phyloP scores from a whole-genome alignment of 768 basidiomycete genomes.

The Agaricus blazei region DNA sequence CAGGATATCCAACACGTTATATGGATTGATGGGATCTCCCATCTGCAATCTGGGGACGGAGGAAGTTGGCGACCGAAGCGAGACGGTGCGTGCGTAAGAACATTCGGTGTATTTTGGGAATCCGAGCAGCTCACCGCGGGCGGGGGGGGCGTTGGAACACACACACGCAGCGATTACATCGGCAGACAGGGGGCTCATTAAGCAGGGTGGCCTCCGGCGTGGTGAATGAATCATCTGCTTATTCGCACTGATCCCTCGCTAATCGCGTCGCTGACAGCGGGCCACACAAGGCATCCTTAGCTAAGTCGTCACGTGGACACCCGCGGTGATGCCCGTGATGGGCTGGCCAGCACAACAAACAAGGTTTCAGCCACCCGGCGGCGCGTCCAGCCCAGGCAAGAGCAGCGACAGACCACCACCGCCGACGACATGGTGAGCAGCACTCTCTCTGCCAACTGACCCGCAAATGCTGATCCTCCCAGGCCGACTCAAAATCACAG shows the following conservation, averaged over 20 bases:
- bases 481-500: constrained; percentile 83
- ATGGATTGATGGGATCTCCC: no score
- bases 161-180: neutral
- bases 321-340: constrained; percentile 22
- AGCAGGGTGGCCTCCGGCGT: no score
- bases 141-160: neutral
- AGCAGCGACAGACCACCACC: constrained; percentile 33
- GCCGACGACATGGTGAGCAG: constrained; percentile 38
- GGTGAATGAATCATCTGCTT: no score
- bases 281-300: neutral
- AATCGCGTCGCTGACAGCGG: no score
- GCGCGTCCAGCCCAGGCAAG: constrained; percentile 20
- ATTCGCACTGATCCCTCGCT: no score
- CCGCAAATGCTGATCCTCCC: neutral
- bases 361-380: constrained; percentile 37
- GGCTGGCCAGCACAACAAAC: constrained; percentile 29
- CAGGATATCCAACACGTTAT: no score
- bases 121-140: neutral
- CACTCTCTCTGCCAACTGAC: neutral
- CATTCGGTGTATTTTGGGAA: no score
- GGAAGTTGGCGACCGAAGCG: constrained; percentile 3
- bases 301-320: neutral
- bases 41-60: constrained; percentile 3
- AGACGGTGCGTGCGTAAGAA: neutral
- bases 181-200: no score